A percentile compares a stretch with the other conserved stretches of the same genome.
Evolutionary conservation across 2,329 filamentous ascomycete genomes (phyloP).

Genomic region (Emydomyces testavorans): DNA sequence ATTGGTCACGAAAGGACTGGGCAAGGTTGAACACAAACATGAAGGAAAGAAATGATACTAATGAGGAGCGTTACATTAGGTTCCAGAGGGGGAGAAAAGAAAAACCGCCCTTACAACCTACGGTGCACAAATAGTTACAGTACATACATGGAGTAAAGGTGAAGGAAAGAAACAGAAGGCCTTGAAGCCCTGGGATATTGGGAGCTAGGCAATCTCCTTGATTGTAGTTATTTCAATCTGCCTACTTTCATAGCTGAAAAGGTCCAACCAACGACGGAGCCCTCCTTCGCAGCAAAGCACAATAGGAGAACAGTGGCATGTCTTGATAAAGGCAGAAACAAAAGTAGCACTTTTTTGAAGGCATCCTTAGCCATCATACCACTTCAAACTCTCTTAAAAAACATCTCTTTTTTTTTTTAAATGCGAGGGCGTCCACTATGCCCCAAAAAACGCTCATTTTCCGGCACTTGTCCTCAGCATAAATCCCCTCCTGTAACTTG

Average conservation of each 20-base stretch:
- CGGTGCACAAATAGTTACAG: too few relatives aligned
- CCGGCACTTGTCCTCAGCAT: constrained; percentile 12
- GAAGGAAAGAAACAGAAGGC: background rate
- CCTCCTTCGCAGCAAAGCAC: constrained; percentile 1
- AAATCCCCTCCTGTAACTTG: constrained; percentile 5
- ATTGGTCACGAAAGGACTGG: too few relatives aligned
- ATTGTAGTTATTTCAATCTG: constrained; percentile 4
- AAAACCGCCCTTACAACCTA: too few relatives aligned
- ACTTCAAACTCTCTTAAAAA: constrained; percentile 6
- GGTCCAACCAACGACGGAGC: constrained; percentile 3
- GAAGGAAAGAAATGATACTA: too few relatives aligned
- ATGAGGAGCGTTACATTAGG: too few relatives aligned
- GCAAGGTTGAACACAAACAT: too few relatives aligned
- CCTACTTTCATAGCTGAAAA: background rate
- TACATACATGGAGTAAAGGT: background rate
- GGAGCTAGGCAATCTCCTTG: constrained; percentile 2
- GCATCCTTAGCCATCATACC: background rate
- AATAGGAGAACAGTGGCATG: background rate
- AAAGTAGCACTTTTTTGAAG: constrained; percentile 5
- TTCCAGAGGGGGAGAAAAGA: too few relatives aligned
- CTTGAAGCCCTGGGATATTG: background rate
- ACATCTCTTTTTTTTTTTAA: background rate
- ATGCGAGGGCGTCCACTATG: background rate
- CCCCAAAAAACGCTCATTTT: constrained; percentile 1
- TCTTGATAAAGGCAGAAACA: background rate